Conservation (phyloP, 140 eudicot genomes). For the Flaveria floridana region DNA sequence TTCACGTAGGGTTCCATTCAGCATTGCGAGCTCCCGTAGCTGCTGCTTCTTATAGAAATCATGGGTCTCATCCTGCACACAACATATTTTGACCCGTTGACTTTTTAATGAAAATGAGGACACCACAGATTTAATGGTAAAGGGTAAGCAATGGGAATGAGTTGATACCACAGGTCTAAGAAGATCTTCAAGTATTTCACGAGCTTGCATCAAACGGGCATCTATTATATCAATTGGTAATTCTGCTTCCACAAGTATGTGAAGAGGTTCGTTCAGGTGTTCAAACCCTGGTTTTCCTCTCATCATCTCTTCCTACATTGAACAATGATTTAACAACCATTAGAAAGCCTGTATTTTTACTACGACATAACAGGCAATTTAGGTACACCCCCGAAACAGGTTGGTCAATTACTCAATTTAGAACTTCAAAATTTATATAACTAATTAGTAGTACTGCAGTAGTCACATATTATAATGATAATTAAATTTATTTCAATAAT, state of each 20-base stretch:
- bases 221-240: constrained; percentile 90
- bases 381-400: background rate
- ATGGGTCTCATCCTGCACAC: constrained; percentile 80
- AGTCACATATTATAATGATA: background rate
- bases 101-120: constrained; percentile 5
- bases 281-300: constrained; percentile 97
- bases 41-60: constrained; percentile 95
- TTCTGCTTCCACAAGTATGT: constrained; percentile 91
- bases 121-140: background rate
- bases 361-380: background rate
- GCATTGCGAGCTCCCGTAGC: constrained; percentile 88
- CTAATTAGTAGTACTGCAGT: background rate
- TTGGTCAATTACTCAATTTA: background rate
- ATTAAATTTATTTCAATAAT: background rate
- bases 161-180: constrained; percentile 89
- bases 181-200: constrained; percentile 90
- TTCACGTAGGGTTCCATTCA: constrained; percentile 95
- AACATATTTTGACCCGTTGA: background rate
- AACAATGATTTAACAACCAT: constrained; percentile 15
- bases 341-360: background rate
- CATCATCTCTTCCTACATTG: constrained; percentile 91
- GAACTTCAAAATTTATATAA: background rate
- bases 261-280: constrained; percentile 95
- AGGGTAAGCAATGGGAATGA: constrained; percentile 15
- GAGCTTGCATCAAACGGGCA: constrained; percentile 91